Evolutionary conservation across 2,329 filamentous ascomycete genomes (phyloP), one percentile per base, ranked within the genome.

Genomic region (Clathrospora elynae): DNA sequence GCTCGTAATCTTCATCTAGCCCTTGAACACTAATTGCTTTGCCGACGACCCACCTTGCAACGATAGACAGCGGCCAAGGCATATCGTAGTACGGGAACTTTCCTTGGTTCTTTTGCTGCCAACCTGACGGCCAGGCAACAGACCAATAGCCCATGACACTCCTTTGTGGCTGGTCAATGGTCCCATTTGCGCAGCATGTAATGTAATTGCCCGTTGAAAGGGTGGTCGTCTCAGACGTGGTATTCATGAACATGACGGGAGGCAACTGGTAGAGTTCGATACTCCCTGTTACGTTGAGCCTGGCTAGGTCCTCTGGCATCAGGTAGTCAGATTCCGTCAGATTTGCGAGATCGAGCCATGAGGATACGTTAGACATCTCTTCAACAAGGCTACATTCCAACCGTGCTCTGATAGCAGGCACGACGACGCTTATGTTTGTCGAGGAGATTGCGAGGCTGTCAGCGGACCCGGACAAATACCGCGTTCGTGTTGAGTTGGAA

Each of bases 91-190:
- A 35, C 4, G 44, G 37, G 6, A 33, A 48, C 3, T 16, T 17
- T 32, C 5, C 8, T 5, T 17, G 28, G 4, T 35, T 18, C 6
- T 33, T 34, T 25, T 49, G 44, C 5, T n/a, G n/a, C n/a, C n/a
- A n/a, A n/a, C n/a, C n/a, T n/a, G n/a, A n/a, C n/a, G n/a, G n/a
- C n/a, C n/a, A n/a, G n/a, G n/a, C n/a, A n/a, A n/a, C n/a, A n/a
- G 53, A 56, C 53, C 55, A 56, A 29, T 51, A 48, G 3, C 51
- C 55, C 7, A 51, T 35, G 5, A 36, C 37, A 18, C 46, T 36
- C 23, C 12, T 28, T 10, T 50, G 11, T 1, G 41, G 30, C 14
- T 46, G 13, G 8, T n/a, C 18, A 6, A 11, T 34, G 4, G 48
- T 51, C 5, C 46, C 48, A 16, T 54, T 53, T 5, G 29, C 14